Conservation (phyloP, 768 basidiomycete species). For the Panaeolus cyanescens region DNA sequence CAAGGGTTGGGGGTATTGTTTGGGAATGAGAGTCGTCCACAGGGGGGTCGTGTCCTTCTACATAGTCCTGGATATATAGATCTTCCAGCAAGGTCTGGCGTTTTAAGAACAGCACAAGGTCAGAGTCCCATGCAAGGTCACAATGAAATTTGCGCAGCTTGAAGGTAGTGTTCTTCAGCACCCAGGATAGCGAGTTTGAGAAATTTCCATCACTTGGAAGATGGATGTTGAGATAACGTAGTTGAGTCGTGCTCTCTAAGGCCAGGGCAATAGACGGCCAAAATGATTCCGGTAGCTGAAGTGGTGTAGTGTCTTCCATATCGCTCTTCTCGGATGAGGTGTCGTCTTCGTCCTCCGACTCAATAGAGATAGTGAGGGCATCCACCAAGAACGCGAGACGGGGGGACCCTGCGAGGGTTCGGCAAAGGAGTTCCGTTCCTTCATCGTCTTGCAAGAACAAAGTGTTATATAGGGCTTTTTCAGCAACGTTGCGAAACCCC, state of each 20-base stretch:
- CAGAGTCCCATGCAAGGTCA: constrained; percentile 64
- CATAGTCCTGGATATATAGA: constrained; percentile 50
- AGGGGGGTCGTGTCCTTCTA: constrained; percentile 21
- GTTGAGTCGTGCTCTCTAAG: constrained; percentile 43
- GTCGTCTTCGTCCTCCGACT: constrained; percentile 27
- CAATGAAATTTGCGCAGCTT: constrained; percentile 63
- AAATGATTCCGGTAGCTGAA: constrained; percentile 38
- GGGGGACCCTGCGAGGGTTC: constrained; percentile 42
- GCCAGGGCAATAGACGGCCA: constrained; percentile 55
- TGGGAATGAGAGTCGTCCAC: constrained; percentile 23
- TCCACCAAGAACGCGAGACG: constrained; percentile 56
- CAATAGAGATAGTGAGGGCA: constrained; percentile 51
- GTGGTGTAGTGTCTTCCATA: constrained; percentile 19
- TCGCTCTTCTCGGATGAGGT: constrained; percentile 15
- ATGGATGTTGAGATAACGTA: constrained; percentile 57
- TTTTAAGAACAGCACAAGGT: constrained; percentile 55
- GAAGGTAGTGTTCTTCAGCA: constrained; percentile 45
- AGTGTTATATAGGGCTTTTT: constrained; percentile 62
- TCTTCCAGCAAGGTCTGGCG: constrained; percentile 49
- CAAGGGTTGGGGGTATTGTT: constrained; percentile 21
- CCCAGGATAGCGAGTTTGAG: constrained; percentile 36
- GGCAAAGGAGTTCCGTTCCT: constrained; percentile 46
- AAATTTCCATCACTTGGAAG: constrained; percentile 34
- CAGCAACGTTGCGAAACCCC: constrained; percentile 53
- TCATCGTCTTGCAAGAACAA: constrained; percentile 45